Evolutionary conservation across 805 yeast genomes (phyloP).

Genomic region (Candida nonsorbophila): DNA sequence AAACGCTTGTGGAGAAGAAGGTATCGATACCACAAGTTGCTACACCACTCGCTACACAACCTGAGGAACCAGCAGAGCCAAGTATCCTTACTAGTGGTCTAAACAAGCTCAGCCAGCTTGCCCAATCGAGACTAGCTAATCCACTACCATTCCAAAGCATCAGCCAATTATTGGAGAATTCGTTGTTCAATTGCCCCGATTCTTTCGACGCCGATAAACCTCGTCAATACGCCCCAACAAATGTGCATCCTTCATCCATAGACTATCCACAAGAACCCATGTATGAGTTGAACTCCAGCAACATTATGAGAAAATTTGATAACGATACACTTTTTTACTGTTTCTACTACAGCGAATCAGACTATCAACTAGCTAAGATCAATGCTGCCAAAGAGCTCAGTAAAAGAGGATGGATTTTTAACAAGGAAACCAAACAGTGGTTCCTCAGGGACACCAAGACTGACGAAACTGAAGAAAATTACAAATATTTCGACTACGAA

Average conservation of each 20-base stretch:
- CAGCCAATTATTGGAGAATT: constrained; percentile 61
- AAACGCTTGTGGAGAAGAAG: constrained; percentile 5
- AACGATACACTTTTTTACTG: constrained; percentile 86
- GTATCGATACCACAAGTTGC: constrained; percentile 6
- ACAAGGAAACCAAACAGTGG: constrained; percentile 73
- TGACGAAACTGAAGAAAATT: constrained; percentile 35
- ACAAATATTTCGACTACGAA: constrained; percentile 85
- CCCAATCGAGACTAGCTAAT: constrained; percentile 40
- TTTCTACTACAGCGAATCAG: constrained; percentile 67
- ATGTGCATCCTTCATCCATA: constrained; percentile 85
- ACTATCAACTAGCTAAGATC: constrained; percentile 29
- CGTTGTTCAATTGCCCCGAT: constrained; percentile 87
- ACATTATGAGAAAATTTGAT: constrained; percentile 66
- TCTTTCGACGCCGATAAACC: constrained; percentile 88
- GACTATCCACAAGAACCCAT: constrained; percentile 87
- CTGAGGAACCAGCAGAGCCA: background rate
- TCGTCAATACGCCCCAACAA: constrained; percentile 65
- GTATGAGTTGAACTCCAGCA: constrained; percentile 57
- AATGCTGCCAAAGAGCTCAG: constrained; percentile 75
- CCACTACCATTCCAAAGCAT: constrained; percentile 54
- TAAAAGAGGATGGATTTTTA: constrained; percentile 77
- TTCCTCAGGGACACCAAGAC: constrained; percentile 60
- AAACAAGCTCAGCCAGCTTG: constrained; percentile 15
- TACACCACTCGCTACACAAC: constrained; percentile 4
- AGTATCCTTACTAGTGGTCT: background rate